Base-by-base conservation (phyloP, 495 filamentous ascomycete species). In the Neurospora hispaniola region DNA sequence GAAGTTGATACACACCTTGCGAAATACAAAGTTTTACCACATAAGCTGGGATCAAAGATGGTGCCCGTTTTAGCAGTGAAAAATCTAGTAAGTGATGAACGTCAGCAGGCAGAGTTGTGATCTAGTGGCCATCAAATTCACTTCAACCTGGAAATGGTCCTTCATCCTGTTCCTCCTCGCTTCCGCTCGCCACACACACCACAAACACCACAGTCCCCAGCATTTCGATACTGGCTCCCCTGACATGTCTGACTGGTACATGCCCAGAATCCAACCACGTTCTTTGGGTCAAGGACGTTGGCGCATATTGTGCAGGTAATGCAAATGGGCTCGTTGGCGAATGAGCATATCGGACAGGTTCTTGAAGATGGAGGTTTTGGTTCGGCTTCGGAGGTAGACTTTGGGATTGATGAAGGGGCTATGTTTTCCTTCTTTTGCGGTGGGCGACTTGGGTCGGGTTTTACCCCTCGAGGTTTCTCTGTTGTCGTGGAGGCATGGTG, bases 271-370 rank as follows among this genome's bases (percentile, higher is more conserved):
- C 81, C 75, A 4, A 82, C 78, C 41, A 89, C 81, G 54, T 82
- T 84, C 14, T 77, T 70, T 0, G 84, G 78, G 44, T 89, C 81
- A 20, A 94, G 82, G 9, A 93, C 90, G 74, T 93, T 87, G 38
- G 88, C 85, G 74, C 92, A 94, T 62, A 88, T 85, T 4, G 79
- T 77, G 77, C 92, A 94, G 12, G 86, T 89, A 2, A 87, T 76
- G 27, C 86, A 80, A 31, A 73, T 70, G 0, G 73, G 54, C 11
- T 83, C 82, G 77, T 91, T 93, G 38, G 78, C 77, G 73, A 90
- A 86, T 3, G 91, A 90, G 76, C 92, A 94, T 66, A 90, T 80
- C 0, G 86, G 80, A 73, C 91, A 93, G 11, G 72, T 72, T 35
- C 70, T 48, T 38, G 72, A 40, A 43, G 62, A n/a, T 18, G 69